Conservation (phyloP, 2,329 filamentous ascomycete genomes). For the Neonectria magnoliae region DNA sequence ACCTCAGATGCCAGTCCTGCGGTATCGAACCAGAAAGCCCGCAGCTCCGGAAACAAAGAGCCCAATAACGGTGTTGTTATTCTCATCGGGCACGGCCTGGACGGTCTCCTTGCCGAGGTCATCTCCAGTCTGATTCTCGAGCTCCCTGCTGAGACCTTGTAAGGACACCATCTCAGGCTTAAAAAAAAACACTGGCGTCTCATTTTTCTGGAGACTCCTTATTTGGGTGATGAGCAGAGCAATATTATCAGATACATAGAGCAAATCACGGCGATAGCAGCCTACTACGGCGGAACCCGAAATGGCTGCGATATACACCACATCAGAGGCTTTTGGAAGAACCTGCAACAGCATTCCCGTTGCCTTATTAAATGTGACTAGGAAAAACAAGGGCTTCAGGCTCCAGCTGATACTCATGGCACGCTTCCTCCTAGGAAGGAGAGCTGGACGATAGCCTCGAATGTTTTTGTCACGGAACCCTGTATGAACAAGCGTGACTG, state of each 20-base stretch:
- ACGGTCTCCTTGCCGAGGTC: neutral
- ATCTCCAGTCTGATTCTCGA: neutral
- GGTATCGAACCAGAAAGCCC: neutral
- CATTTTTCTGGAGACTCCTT: neutral
- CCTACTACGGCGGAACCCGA: neutral
- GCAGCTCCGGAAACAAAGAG: neutral
- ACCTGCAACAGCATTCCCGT: neutral
- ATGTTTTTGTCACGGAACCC: neutral
- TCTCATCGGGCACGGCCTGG: conserved; percentile 5
- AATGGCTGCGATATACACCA: neutral
- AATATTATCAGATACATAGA: neutral
- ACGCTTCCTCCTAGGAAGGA: neutral
- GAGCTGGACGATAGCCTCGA: neutral
- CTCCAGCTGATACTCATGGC: neutral
- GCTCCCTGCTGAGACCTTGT: neutral
- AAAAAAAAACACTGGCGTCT: neutral
- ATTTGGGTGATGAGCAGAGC: neutral
- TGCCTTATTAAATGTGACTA: neutral
- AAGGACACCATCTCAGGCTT: conserved; percentile 1
- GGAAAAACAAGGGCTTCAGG: neutral
- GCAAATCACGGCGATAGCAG: neutral
- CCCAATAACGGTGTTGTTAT: neutral
- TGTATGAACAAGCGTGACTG: neutral
- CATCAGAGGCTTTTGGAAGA: neutral
- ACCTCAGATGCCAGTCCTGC: neutral